phyloP scores from a whole-genome alignment of 1,139 yeast genomes.

The Protomyces gravidus region DNA sequence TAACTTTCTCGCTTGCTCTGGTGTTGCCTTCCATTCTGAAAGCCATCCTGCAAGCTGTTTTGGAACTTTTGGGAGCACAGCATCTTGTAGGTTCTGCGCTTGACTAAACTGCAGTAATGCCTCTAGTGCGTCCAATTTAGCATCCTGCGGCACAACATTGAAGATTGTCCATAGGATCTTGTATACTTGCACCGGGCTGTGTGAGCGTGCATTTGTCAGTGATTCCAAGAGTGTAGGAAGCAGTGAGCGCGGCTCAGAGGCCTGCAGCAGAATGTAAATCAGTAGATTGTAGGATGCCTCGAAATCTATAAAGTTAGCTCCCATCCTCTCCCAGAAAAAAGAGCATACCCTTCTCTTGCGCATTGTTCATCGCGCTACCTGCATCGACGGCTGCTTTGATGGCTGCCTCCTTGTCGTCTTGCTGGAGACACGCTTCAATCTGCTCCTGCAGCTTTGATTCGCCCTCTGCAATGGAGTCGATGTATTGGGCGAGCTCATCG shows the following conservation, averaged over 20 bases:
- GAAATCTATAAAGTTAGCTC: constrained; percentile 38
- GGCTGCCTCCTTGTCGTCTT: constrained; percentile 36
- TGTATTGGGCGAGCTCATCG: constrained; percentile 42
- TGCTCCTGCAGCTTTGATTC: constrained; percentile 24
- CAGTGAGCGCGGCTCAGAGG: constrained; percentile 40
- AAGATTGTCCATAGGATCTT: constrained; percentile 44
- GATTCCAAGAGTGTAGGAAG: constrained; percentile 40
- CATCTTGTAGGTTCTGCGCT: constrained; percentile 39
- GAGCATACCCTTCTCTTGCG: constrained; percentile 38
- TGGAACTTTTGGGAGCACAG: constrained; percentile 42
- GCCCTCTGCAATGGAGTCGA: constrained; percentile 39
- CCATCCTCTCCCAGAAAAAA: constrained; percentile 37
- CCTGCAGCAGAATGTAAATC: constrained; percentile 40
- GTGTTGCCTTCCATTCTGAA: constrained; percentile 41
- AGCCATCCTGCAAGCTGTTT: constrained; percentile 44
- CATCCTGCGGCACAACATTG: constrained; percentile 41
- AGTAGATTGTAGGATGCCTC: constrained; percentile 46
- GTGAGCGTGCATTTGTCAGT: constrained; percentile 36
- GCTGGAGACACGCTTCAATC: constrained; percentile 3
- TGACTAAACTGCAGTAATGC: constrained; percentile 41
- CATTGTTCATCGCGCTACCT: constrained; percentile 34
- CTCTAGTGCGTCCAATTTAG: constrained; percentile 40
- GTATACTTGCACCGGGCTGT: constrained; percentile 35
- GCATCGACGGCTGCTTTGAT: constrained; percentile 35
- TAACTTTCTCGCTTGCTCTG: constrained; percentile 37